Evolutionary conservation across 2,329 filamentous ascomycete genomes (phyloP), one percentile per base, ranked within the genome.

Genomic region (Ophiostoma quercus): DNA sequence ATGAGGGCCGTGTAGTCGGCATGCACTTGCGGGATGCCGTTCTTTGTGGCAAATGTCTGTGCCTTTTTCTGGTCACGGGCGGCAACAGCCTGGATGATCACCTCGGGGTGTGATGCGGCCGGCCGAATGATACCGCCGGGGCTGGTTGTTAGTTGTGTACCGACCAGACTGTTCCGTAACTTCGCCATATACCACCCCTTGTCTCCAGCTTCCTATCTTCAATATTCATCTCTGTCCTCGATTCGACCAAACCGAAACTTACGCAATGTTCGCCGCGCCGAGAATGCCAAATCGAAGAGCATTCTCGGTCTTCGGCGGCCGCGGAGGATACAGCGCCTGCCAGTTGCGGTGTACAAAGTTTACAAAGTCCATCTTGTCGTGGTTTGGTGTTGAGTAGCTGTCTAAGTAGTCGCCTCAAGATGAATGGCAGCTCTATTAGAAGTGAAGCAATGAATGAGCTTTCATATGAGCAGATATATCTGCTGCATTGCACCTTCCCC

Each of bases 81-180:
- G 2, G 85, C 84, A 1, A 88, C 80, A 4, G 81, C 83, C 9
- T 82, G 79, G 14, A 88, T 71, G 14, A 86, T 78, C 16, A 87
- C 82, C 54, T 85, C 84, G 0, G 84, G 78, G 73, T 88, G 85
- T 2, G 79, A 80, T 71, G 79, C 82, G 16, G 85, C 84, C 0
- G 85, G 84, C 2, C 71, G 74, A 47, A 87, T 81, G 22, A 86
- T 73, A 14, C 80, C 79, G 79, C 82, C 71, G 19, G 54, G 41
- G 1, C 71, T 71, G 41, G 19, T 63, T 16, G 25, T 7, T 25
- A 34, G 34, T 5, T 11, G 37, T 22, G 16, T 29, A 29, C 25
- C 25, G 25, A 2, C 25, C 25, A 29, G 2, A 29, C 25, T 1
- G 25, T 29, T 29, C 25, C 25, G 25, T 29, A 29, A 29, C 25